These are phyloP conservation scores for Urtica urens DNA, from an alignment of 306 rosid genomes.

Conservation along the genomic window DNA sequence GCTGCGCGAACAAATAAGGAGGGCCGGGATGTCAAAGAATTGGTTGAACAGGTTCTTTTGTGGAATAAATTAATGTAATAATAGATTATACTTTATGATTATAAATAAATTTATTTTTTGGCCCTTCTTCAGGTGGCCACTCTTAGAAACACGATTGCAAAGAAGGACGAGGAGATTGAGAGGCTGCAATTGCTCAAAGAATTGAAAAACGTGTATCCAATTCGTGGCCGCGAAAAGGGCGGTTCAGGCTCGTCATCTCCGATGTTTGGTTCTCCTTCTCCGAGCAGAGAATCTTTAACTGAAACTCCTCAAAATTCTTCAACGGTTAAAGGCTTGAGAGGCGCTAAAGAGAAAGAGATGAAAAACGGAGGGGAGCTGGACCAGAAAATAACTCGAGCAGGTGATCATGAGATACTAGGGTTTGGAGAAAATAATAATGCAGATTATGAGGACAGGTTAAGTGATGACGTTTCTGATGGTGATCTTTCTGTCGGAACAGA, in stretches of 20 bases:
- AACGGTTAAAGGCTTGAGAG: conserved; percentile 13
- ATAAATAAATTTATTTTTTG: not conserved
- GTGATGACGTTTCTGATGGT: conserved; percentile 32
- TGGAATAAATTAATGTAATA: too few species aligned
- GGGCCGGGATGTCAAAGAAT: conserved; percentile 65
- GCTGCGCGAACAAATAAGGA: conserved; percentile 77
- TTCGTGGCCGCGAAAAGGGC: conserved; percentile 21
- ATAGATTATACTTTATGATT: too few species aligned
- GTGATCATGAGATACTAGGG: conserved; percentile 17
- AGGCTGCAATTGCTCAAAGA: conserved; percentile 45
- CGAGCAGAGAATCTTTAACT: conserved; percentile 18
- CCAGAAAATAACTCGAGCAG: conserved; percentile 18
- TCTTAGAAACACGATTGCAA: conserved; percentile 50
- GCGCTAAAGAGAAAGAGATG: too few species aligned
- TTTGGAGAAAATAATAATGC: conserved; percentile 29
- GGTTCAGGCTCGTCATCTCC: conserved; percentile 18
- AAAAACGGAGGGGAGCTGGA: conserved; percentile 21
- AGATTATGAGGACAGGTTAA: conserved; percentile 38
- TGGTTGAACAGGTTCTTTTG: conserved; percentile 93
- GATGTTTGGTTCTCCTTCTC: conserved; percentile 18
- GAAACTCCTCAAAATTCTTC: conserved; percentile 15
- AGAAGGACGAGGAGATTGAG: conserved; percentile 77
- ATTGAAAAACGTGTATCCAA: conserved; percentile 31
- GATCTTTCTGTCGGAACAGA: conserved; percentile 39
- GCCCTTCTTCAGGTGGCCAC: conserved; percentile 54